phyloP scores from a whole-genome alignment of 331 rosid species.

The Pyracantha coccinea region DNA sequence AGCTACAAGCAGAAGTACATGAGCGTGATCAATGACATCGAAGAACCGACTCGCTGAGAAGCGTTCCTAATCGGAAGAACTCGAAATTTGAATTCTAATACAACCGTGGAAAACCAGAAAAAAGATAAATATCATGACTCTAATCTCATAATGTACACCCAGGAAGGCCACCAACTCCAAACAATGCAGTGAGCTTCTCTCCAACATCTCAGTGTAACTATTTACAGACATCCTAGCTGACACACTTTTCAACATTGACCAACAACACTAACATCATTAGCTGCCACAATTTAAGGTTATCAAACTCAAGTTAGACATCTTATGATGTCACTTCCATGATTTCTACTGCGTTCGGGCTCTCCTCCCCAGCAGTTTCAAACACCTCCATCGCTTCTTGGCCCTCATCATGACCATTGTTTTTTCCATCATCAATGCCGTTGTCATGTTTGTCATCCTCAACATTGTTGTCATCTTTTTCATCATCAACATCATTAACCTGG shows the following conservation, averaged over 20 bases:
- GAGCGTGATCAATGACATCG: neutral
- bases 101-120: constrained; percentile 3
- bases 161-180: constrained; percentile 28
- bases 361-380: constrained; percentile 26
- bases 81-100: constrained; percentile 10
- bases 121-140: neutral
- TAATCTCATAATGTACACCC: constrained; percentile 52
- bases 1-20: constrained; percentile 4
- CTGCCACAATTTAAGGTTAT: constrained; percentile 22
- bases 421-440: constrained; percentile 12
- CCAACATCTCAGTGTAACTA: constrained; percentile 35
- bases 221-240: constrained; percentile 42
- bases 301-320: constrained; percentile 11
- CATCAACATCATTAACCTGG: constrained; percentile 18
- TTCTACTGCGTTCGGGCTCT: constrained; percentile 27
- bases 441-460: constrained; percentile 15
- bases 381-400: constrained; percentile 22
- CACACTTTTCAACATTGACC: constrained; percentile 27
- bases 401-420: constrained; percentile 9
- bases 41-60: neutral
- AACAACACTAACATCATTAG: constrained; percentile 21
- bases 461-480: constrained; percentile 8
- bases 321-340: constrained; percentile 36
- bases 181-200: constrained; percentile 26
- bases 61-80: neutral